A percentile compares a stretch with the other conserved stretches of the same genome.
Conservation (phyloP, 2,329 filamentous ascomycete species). For the Alternaria rosae region DNA sequence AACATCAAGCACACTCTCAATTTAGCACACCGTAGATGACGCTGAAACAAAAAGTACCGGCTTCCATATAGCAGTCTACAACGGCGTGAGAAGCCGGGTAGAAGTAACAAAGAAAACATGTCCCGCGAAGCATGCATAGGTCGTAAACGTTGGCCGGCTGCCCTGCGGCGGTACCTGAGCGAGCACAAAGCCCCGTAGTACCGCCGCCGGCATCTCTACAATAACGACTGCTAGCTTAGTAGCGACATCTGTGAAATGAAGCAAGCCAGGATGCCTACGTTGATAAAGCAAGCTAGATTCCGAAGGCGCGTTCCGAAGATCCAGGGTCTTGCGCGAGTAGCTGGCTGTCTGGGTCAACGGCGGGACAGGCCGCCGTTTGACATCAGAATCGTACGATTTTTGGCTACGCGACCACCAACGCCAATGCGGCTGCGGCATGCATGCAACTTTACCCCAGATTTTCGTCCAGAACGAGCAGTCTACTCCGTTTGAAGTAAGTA, state of each 20-base stretch:
- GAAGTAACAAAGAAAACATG: neutral
- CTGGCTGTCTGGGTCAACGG: slow-evolving; percentile 3
- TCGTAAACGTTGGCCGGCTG: neutral
- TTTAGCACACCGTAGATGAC: slow-evolving; percentile 8
- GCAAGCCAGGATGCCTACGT: neutral
- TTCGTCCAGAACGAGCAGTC: slow-evolving; percentile 2
- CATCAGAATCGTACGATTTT: slow-evolving; percentile 45
- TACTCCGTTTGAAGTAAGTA: neutral
- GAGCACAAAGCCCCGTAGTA: neutral
- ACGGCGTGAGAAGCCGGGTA: neutral
- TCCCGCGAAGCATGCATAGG: neutral
- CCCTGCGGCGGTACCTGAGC: neutral
- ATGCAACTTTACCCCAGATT: slow-evolving; percentile 25
- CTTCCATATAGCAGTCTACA: neutral
- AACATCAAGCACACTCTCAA: neutral
- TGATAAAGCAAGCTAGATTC: slow-evolving; percentile 17
- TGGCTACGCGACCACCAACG: slow-evolving; percentile 12
- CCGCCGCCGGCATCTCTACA: neutral
- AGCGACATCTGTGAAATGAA: neutral
- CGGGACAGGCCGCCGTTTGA: slow-evolving; percentile 24
- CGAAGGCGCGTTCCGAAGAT: slow-evolving; percentile 19
- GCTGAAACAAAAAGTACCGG: neutral
- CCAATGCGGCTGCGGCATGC: slow-evolving; percentile 15
- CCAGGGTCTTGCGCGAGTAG: slow-evolving; percentile 8
- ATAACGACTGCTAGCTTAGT: neutral